phyloP scores from a whole-genome alignment of 2,329 filamentous ascomycete genomes.

The Fusarium sp. region DNA sequence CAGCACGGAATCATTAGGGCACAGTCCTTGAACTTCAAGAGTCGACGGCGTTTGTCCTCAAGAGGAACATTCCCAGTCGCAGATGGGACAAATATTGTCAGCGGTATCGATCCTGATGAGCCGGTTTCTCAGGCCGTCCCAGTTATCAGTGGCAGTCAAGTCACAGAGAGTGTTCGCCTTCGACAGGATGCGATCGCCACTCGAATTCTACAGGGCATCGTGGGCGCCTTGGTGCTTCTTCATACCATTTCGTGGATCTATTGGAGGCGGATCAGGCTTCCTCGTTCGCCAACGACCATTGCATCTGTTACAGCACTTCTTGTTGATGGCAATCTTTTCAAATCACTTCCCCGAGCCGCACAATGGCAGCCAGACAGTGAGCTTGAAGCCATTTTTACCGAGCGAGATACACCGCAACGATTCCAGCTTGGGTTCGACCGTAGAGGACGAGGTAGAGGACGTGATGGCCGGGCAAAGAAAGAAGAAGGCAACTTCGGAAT shows the following conservation, averaged over 20 bases:
- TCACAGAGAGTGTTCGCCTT: slow-evolving; percentile 27
- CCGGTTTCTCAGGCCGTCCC: slow-evolving; percentile 40
- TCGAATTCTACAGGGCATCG: slow-evolving; percentile 46
- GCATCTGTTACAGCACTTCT: slow-evolving; percentile 50
- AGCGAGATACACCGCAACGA: slow-evolving; percentile 13
- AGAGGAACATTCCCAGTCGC: slow-evolving; percentile 31
- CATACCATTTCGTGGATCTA: slow-evolving; percentile 44
- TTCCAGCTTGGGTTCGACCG: slow-evolving; percentile 37
- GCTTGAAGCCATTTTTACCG: slow-evolving; percentile 23
- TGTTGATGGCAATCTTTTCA: slow-evolving; percentile 50
- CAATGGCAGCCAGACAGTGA: slow-evolving; percentile 39
- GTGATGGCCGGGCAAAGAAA: slow-evolving; percentile 27
- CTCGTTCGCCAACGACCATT: slow-evolving; percentile 46
- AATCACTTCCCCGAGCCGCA: slow-evolving; percentile 33
- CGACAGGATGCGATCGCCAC: slow-evolving; percentile 47
- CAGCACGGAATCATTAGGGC: slow-evolving; percentile 51
- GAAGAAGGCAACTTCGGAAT: slow-evolving; percentile 35
- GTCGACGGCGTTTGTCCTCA: slow-evolving; percentile 35
- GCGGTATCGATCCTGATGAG: slow-evolving; percentile 32
- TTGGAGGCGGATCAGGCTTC: slow-evolving; percentile 40
- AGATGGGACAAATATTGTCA: slow-evolving; percentile 32
- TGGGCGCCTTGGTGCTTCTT: slow-evolving; percentile 42
- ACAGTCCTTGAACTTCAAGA: slow-evolving; percentile 46
- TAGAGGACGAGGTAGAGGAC: slow-evolving; percentile 6
- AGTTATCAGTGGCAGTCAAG: slow-evolving; percentile 24